Conservation (phyloP, 2,329 filamentous ascomycete genomes). For the Aspergillus nomiae region DNA sequence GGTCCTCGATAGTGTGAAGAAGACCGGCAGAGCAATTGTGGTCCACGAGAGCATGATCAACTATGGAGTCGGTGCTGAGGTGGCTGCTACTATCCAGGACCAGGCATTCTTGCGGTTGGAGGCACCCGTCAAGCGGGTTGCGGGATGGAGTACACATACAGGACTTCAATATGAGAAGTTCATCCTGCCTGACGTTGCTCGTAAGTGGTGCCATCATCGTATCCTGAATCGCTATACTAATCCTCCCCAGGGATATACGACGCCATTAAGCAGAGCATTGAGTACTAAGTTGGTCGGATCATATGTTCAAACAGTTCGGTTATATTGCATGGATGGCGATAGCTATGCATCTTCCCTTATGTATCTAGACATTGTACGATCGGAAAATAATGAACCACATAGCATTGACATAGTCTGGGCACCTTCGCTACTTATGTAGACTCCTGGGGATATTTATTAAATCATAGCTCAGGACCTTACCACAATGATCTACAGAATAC, state of each 20-base stretch:
- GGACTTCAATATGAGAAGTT: conserved; percentile 79
- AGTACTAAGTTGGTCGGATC: conserved; percentile 54
- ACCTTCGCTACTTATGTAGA: background rate
- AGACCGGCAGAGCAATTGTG: conserved; percentile 82
- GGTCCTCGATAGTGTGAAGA: conserved; percentile 77
- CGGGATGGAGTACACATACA: conserved; percentile 86
- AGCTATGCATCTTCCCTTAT: background rate
- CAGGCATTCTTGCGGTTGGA: conserved; percentile 82
- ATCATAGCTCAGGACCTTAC: background rate
- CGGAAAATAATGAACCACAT: background rate
- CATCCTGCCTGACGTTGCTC: conserved; percentile 80
- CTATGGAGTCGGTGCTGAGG: conserved; percentile 83
- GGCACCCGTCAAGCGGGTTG: conserved; percentile 80
- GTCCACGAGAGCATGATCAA: conserved; percentile 94
- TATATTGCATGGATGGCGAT: background rate
- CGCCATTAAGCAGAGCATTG: conserved; percentile 65
- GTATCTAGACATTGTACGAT: background rate
- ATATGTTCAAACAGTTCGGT: background rate
- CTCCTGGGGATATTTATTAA: background rate
- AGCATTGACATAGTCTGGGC: background rate
- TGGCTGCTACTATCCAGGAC: conserved; percentile 85
- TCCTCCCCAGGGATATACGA: conserved; percentile 65
- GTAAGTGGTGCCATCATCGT: conserved; percentile 58
- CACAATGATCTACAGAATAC: background rate
- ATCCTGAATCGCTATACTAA: conserved; percentile 10